Conservation (phyloP, 129 eudicot species). For the Helianthus annuus region HanXRQr2.0-SUNRISE NC_035449.2:139689985-139690484, state of each 20-base stretch:
- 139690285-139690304: not conserved
- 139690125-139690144: not conserved
- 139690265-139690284: slow-evolving; percentile 11
- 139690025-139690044: not conserved
- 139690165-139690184: not conserved
- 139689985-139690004: slow-evolving; percentile 7
- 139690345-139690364: not conserved
- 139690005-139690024: not conserved
- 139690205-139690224: not conserved
- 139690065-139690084: not conserved
- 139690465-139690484: not conserved
- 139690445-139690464: not conserved
- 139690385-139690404: slow-evolving; percentile 1
- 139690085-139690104: not conserved
- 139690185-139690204: not conserved
- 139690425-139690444: not conserved
- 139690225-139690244: not conserved
- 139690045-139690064: not conserved
- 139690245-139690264: not conserved
- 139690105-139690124: not conserved
- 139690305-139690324: not conserved
- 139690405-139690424: not conserved
- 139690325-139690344: not conserved
- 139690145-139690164: not conserved
- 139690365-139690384: not conserved